These are phyloP conservation scores for Globisporangium barbulae DNA, from an alignment of 352 stramenopile species.

Conservation along the genomic window DNA sequence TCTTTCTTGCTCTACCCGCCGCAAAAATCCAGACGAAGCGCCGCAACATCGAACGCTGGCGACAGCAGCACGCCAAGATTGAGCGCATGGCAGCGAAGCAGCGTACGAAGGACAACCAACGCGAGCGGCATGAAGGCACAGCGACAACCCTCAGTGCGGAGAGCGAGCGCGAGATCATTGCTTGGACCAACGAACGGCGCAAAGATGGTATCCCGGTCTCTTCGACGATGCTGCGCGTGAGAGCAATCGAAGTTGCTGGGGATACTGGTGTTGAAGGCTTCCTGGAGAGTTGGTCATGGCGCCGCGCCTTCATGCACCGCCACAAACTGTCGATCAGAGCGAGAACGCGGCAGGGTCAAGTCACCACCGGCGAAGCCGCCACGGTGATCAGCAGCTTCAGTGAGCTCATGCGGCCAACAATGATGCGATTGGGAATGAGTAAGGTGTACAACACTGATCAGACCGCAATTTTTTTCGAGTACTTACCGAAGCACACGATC, in stretches of 20 bases:
- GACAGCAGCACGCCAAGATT: background rate
- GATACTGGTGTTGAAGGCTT: background rate
- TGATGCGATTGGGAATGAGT: background rate
- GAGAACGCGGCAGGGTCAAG: background rate
- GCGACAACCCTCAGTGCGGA: background rate
- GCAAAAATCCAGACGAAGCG: background rate
- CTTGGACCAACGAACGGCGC: background rate
- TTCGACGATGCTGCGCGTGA: background rate
- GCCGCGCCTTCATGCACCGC: conserved; percentile 6
- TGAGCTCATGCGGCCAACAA: background rate
- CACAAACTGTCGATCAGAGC: background rate
- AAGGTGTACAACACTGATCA: conserved; percentile 1
- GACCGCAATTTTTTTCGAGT: conserved; percentile 6
- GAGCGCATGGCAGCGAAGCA: background rate
- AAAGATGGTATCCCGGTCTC: background rate
- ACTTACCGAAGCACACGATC: conserved; percentile 5
- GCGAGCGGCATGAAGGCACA: background rate
- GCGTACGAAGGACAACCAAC: background rate
- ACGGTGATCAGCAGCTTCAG: background rate
- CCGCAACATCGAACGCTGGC: background rate
- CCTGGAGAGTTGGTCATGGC: background rate
- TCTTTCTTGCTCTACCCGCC: background rate
- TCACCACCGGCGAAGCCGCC: background rate
- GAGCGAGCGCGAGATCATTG: background rate
- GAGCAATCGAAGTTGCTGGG: background rate